These are phyloP conservation scores for Daldinia decipiens DNA, from an alignment of 495 filamentous ascomycete genomes.

Conservation along the genomic window DNA sequence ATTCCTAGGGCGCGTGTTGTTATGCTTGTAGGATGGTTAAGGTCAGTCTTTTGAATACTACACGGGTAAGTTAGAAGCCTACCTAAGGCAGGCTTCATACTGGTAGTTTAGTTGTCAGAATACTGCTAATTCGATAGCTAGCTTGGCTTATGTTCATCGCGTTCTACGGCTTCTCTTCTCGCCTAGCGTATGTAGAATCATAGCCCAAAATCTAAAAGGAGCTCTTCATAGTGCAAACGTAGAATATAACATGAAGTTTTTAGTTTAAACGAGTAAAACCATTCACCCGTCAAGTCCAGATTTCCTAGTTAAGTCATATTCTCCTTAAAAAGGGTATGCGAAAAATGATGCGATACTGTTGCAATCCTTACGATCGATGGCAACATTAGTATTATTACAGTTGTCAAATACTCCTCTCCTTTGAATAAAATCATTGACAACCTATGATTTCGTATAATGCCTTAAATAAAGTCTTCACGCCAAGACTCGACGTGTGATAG, in stretches of 20 bases:
- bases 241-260: no score
- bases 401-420: background rate
- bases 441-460: no score
- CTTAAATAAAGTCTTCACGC: background rate
- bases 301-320: background rate
- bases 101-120: no score
- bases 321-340: background rate
- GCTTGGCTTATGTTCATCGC: no score
- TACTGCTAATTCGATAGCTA: no score
- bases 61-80: no score
- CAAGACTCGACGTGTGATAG: background rate
- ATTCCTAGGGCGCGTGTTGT: background rate
- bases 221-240: no score
- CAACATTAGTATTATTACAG: constrained; percentile 15
- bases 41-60: background rate
- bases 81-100: no score
- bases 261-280: background rate
- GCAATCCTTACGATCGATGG: constrained; percentile 21
- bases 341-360: constrained; percentile 22
- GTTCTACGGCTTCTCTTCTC: no score
- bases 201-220: no score
- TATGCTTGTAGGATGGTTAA: background rate
- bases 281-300: background rate
- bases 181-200: no score
- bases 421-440: background rate